Base-by-base conservation (phyloP, 495 filamentous ascomycete species). In the Penicillium parvum region DNA sequence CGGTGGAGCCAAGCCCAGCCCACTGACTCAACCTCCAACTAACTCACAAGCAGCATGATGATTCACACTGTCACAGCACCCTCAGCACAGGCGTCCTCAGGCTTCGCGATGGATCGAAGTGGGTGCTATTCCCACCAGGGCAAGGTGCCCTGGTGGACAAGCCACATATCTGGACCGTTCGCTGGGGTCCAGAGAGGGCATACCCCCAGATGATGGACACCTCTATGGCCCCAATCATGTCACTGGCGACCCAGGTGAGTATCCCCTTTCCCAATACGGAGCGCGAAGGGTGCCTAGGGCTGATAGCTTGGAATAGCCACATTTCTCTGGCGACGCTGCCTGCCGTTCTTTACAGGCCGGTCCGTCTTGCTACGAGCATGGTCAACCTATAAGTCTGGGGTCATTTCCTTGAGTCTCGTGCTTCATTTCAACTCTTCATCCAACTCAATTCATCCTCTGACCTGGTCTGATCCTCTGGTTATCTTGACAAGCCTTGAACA, bases 181-280 rank as follows among this genome's bases (percentile, higher is more conserved):
- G n/a, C n/a, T n/a, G 32, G 32, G 25, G 27, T 32, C 37, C 38
- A 37, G 33, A 19, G 17, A 12, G 26, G 27, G 8, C n/a, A 8
- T 9, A 27, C n/a, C 41, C 33, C 35, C 22, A 29, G 35, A 34
- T 43, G 44, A 40, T 47, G 44, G 25, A 22, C 22, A 36, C 21
- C 22, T 21, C 26, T 11, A 23, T 32, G 35, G 34, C 28, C 35
- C 34, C 36, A 32, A 19, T n/a, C 29, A 20, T 12, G n/a, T n/a
- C n/a, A n/a, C n/a, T n/a, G n/a, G n/a, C 16, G 7, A 15, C 28
- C 28, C 28, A 15, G 12, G 28, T 15, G 8, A 15, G 3, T 15
- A 15, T 15, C 5, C n/a, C 45, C 32, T 34, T 43, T 47, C 49
- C 49, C 14, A 39, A 52, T 43, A 35, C 40, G 49, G 49, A 14